A percentile compares a stretch with the other conserved stretches of the same genome.
These are phyloP conservation scores for Clonostachys byssicola DNA, from an alignment of 2,329 filamentous ascomycete species.

Conservation along the genomic window DNA sequence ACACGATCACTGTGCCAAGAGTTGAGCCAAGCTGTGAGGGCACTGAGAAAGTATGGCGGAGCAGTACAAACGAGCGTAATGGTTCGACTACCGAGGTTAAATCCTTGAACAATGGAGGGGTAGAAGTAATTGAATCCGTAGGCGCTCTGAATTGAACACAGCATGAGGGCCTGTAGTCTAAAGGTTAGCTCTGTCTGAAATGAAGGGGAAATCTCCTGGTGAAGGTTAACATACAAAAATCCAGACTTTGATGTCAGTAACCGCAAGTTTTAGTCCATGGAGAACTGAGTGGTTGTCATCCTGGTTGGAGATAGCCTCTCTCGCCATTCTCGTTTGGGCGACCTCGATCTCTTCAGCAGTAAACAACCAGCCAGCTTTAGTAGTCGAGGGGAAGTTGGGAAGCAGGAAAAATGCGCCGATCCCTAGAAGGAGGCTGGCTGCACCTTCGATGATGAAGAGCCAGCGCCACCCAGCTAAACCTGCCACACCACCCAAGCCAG, in stretches of 20 bases:
- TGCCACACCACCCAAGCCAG: constrained; percentile 63
- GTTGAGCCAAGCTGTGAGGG: constrained; percentile 6
- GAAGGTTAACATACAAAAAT: constrained; percentile 8
- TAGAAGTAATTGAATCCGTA: constrained; percentile 12
- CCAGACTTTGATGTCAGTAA: constrained; percentile 14
- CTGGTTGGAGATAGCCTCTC: constrained; percentile 14
- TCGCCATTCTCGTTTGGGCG: constrained; percentile 7
- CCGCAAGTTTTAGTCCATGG: constrained; percentile 12
- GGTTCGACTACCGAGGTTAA: constrained; percentile 14
- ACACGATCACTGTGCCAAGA: constrained; percentile 10
- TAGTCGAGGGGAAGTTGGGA: constrained; percentile 9
- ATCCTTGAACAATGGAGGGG: constrained; percentile 11
- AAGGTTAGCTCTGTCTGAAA: too few relatives aligned
- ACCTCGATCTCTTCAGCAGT: constrained; percentile 4
- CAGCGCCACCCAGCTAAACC: constrained; percentile 67
- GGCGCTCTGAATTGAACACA: constrained; percentile 5
- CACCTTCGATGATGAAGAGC: constrained; percentile 64
- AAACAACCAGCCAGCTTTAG: constrained; percentile 7
- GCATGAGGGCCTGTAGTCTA: constrained; percentile 12
- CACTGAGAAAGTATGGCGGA: constrained; percentile 12
- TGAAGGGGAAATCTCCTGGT: neutral
- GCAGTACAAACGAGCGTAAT: constrained; percentile 11
- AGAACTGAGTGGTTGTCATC: constrained; percentile 5
- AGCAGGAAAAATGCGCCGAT: constrained; percentile 7
- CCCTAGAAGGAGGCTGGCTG: constrained; percentile 16